Conservation (phyloP, 768 basidiomycete genomes). For the Mycena epipterygia region DNA sequence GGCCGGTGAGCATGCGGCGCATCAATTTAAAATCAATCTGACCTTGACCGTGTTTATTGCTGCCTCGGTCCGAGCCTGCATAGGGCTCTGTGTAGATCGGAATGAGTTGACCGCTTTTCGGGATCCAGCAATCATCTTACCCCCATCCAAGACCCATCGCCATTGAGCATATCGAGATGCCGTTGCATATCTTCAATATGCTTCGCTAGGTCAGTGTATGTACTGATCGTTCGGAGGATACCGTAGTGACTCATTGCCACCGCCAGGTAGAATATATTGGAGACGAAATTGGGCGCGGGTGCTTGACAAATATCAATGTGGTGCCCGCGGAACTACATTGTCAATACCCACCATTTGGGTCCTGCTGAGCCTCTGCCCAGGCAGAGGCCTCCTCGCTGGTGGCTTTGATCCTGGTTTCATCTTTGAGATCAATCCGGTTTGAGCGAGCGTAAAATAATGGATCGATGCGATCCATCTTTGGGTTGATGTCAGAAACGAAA, state of each 20-base stretch:
- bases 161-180: constrained; percentile 81
- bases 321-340: neutral
- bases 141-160: constrained; percentile 86
- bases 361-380: constrained; percentile 71
- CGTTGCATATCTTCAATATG: constrained; percentile 83
- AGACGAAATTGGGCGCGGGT: constrained; percentile 91
- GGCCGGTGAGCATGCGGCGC: neutral
- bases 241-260: constrained; percentile 93
- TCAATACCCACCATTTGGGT: constrained; percentile 54
- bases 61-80: constrained; percentile 83
- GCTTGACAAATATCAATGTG: constrained; percentile 49
- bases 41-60: constrained; percentile 86
- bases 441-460: constrained; percentile 83
- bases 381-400: constrained; percentile 87
- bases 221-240: constrained; percentile 83
- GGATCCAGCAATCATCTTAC: constrained; percentile 58
- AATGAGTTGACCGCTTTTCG: neutral
- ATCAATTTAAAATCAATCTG: neutral
- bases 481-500: constrained; percentile 8
- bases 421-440: constrained; percentile 78
- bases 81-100: constrained; percentile 63
- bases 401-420: constrained; percentile 95
- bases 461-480: constrained; percentile 93
- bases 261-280: constrained; percentile 92
- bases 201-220: constrained; percentile 79